phyloP scores from a whole-genome alignment of 225 moss, liverwort and hornwort genomes.

The Anthoceros angustus region DNA sequence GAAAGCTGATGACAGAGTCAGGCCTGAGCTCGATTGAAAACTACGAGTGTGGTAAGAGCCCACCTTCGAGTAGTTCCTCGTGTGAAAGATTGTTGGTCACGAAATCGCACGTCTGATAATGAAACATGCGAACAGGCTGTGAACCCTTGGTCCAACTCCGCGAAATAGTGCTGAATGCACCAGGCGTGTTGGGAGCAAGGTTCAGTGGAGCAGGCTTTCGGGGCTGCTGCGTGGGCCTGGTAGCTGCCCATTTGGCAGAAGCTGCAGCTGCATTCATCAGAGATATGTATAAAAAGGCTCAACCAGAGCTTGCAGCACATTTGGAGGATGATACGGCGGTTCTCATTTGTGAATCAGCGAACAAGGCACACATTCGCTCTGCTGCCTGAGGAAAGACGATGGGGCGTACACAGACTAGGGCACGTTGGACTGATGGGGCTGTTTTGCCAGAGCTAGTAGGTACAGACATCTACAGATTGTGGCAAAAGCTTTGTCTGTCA shows the following conservation, averaged over 20 bases:
- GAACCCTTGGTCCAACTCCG: slow-evolving; percentile 73
- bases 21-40: slow-evolving; percentile 81
- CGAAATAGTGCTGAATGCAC: slow-evolving; percentile 63
- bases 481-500: no score
- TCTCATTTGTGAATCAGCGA: slow-evolving; percentile 61
- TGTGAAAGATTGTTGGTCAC: not conserved
- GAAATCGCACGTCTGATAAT: not conserved
- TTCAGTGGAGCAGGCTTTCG: slow-evolving; percentile 98
- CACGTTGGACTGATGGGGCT: no score
- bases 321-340: slow-evolving; percentile 36
- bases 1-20: slow-evolving; percentile 66
- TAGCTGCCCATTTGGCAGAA: slow-evolving; percentile 46
- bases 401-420: no score
- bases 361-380: slow-evolving; percentile 36
- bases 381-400: not conserved
- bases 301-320: slow-evolving; percentile 60
- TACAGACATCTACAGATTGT: no score
- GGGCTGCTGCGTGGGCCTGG: slow-evolving; percentile 93
- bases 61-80: not conserved
- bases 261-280: slow-evolving; percentile 59
- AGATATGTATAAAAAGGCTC: slow-evolving; percentile 26
- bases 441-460: no score
- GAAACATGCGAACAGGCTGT: slow-evolving; percentile 39
- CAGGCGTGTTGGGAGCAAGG: slow-evolving; percentile 77
- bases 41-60: slow-evolving; percentile 78